These are phyloP conservation scores for Paraglomus occultum DNA, from an alignment of 192 early-diverging fungal genomes.

Conservation along the genomic window DNA sequence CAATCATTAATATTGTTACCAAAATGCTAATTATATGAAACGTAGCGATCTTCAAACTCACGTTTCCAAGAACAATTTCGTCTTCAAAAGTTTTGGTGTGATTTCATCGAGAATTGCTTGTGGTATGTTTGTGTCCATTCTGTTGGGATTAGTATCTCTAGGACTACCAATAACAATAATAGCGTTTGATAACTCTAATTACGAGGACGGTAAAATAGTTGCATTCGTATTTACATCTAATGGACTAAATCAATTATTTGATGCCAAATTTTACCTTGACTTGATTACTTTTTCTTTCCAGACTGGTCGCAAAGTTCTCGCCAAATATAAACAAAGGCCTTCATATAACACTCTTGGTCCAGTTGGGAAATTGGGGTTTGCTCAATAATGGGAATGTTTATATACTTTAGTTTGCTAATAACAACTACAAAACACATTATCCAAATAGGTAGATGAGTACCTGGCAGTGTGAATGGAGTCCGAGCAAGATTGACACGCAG, in stretches of 20 bases:
- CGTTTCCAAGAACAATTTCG: constrained; percentile 18
- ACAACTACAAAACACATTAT: not conserved
- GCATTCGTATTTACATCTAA: not conserved
- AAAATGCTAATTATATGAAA: not conserved
- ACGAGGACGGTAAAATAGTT: no score
- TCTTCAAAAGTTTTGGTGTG: not conserved
- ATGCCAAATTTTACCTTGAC: not conserved
- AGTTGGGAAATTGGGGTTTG: not conserved
- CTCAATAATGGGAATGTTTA: not conserved
- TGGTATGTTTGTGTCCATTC: constrained; percentile 18
- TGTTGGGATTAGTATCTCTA: not conserved
- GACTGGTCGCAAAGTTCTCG: constrained; percentile 25
- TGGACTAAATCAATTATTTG: not conserved
- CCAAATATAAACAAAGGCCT: constrained; percentile 18
- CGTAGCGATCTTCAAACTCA: not conserved
- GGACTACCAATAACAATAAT: not conserved
- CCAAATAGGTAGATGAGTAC: not conserved
- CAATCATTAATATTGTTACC: no score
- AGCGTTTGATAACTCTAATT: not conserved
- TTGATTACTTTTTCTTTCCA: constrained; percentile 21
- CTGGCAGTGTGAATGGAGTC: not conserved
- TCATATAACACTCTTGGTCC: constrained; percentile 8
- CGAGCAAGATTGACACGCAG: not conserved
- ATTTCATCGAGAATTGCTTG: not conserved
- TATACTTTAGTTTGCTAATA: not conserved